A percentile compares a stretch with the other conserved stretches of the same genome.
phyloP scores from a whole-genome alignment of 1,139 yeast species.

The Scheffersomyces insectosa region DNA sequence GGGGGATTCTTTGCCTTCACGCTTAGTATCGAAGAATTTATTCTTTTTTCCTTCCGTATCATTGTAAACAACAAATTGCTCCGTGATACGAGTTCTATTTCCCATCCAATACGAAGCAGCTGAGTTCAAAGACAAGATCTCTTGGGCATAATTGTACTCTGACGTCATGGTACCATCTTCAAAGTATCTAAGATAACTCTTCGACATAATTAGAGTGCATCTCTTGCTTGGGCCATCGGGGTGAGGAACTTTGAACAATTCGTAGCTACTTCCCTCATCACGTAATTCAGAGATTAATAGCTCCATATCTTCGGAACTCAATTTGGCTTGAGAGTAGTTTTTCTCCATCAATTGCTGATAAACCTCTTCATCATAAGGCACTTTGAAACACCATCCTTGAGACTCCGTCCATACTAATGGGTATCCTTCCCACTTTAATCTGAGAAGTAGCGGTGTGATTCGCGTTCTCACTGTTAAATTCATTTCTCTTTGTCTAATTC shows the following conservation, averaged over 20 bases:
- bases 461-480: constrained; percentile 72
- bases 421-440: constrained; percentile 81
- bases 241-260: constrained; percentile 79
- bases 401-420: constrained; percentile 80
- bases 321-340: constrained; percentile 46
- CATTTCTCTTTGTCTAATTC: constrained; percentile 35
- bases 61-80: constrained; percentile 78
- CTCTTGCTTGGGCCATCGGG: constrained; percentile 79
- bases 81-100: constrained; percentile 76
- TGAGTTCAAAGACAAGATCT: constrained; percentile 74
- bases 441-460: constrained; percentile 71
- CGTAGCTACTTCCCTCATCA: constrained; percentile 24
- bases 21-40: constrained; percentile 24
- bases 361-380: constrained; percentile 38
- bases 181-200: constrained; percentile 67
- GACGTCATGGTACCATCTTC: constrained; percentile 76
- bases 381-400: constrained; percentile 89
- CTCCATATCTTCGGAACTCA: constrained; percentile 19
- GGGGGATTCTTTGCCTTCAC: constrained; percentile 21
- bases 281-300: constrained; percentile 23
- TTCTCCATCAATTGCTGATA: constrained; percentile 43
- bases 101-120: constrained; percentile 93
- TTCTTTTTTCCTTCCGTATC: constrained; percentile 22
- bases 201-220: constrained; percentile 79
- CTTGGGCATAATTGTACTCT: constrained; percentile 68